A percentile compares a stretch with the other conserved stretches of the same genome.
These are phyloP conservation scores for Ceratocystis ficicola DNA, from an alignment of 2,329 filamentous ascomycete species.

Conservation along the genomic window DNA sequence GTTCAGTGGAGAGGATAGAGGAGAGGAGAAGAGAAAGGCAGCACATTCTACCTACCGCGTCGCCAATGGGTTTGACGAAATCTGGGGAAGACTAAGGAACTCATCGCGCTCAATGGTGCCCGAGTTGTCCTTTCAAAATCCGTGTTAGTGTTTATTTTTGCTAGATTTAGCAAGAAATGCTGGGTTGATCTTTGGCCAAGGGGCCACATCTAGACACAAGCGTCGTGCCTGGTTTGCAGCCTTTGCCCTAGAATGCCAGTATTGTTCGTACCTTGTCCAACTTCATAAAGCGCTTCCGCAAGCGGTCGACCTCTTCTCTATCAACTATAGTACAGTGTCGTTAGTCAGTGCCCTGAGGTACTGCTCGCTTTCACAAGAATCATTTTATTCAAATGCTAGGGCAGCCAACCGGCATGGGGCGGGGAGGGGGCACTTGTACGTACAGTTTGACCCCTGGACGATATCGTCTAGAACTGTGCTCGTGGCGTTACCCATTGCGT, in stretches of 20 bases:
- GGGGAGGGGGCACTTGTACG: conserved; percentile 24
- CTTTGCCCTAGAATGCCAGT: not conserved
- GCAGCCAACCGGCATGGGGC: not conserved
- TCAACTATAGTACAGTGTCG: conserved; percentile 51
- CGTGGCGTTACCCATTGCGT: conserved; percentile 54
- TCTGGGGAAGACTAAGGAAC: conserved; percentile 91
- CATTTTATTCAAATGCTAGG: too few species aligned
- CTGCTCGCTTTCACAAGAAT: conserved; percentile 41
- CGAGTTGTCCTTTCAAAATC: conserved; percentile 69
- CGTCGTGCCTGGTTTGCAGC: not conserved
- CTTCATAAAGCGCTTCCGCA: conserved; percentile 98
- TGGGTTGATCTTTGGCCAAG: too few species aligned
- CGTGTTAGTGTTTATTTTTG: not conserved
- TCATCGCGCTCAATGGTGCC: conserved; percentile 98
- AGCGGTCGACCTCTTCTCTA: conserved; percentile 87
- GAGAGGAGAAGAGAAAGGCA: not conserved
- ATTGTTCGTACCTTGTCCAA: conserved; percentile 69
- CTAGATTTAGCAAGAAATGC: too few species aligned
- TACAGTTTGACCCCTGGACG: conserved; percentile 93
- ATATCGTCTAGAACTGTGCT: conserved; percentile 83
- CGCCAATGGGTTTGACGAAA: conserved; percentile 92
- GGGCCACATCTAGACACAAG: not conserved
- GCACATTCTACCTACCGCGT: conserved; percentile 51
- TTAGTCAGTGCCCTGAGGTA: conserved; percentile 65
- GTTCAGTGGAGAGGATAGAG: not conserved